A percentile compares a stretch with the other conserved stretches of the same genome.
These are phyloP conservation scores for Wallacemonas rigidus DNA, from an alignment of 208 protist genomes.

Conservation along the genomic window DNA sequence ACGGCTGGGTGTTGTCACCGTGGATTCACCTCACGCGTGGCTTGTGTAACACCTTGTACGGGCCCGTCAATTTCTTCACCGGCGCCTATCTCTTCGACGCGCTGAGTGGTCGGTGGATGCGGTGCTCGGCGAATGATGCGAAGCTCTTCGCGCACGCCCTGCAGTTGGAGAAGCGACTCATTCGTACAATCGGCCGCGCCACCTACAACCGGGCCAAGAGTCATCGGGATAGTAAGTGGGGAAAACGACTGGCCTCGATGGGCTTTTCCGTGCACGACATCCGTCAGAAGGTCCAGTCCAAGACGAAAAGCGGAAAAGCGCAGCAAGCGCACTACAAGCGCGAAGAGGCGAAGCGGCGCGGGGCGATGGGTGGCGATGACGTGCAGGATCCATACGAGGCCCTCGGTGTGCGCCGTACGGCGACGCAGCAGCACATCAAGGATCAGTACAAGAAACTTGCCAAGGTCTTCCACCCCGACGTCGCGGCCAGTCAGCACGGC, in stretches of 20 bases:
- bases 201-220: slow-evolving; percentile 78
- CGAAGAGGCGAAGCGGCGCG: slow-evolving; percentile 14
- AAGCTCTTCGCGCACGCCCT: slow-evolving; percentile 49
- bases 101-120: slow-evolving; percentile 70
- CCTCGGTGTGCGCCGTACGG: slow-evolving; percentile 62
- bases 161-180: slow-evolving; percentile 64
- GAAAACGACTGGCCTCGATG: slow-evolving; percentile 58
- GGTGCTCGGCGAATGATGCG: slow-evolving; percentile 47
- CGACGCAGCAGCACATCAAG: slow-evolving; percentile 70
- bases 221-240: slow-evolving; percentile 59
- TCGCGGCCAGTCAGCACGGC: slow-evolving; percentile 39
- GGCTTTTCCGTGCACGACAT: slow-evolving; percentile 78
- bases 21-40: slow-evolving; percentile 63
- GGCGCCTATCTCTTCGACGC: slow-evolving; percentile 77
- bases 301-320: not conserved
- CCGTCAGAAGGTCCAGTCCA: slow-evolving; percentile 31
- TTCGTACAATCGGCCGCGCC: slow-evolving; percentile 71
- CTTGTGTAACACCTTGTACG: slow-evolving; percentile 65
- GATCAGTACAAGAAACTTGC: slow-evolving; percentile 87
- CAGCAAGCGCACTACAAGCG: slow-evolving; percentile 14
- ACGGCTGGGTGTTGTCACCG: slow-evolving; percentile 72
- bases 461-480: slow-evolving; percentile 87
- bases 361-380: slow-evolving; percentile 16
- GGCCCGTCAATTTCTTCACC: slow-evolving; percentile 59
- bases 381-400: slow-evolving; percentile 75